Base-by-base conservation (phyloP, 2,329 filamentous ascomycete genomes). In the Colletotrichum cuscutae region DNA sequence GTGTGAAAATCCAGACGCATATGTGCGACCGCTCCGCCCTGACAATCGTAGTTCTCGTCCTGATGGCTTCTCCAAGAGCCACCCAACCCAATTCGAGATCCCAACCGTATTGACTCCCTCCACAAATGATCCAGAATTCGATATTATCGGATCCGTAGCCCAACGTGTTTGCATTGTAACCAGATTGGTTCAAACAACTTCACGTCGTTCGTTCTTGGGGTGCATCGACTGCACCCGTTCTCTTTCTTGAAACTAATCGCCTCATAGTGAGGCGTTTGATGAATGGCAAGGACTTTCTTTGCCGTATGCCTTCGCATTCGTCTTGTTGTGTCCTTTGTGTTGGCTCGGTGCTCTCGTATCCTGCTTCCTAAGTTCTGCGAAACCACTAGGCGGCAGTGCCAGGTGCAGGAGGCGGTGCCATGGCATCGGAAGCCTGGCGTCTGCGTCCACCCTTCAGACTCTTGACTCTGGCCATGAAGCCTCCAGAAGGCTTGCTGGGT, bases 401-500 rank as follows among this genome's bases (percentile, higher is more conserved):
- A 66, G 82, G 80, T 56, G 76, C 74, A 9, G 76, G 68, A 37
- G 72, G 75, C 28, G 71, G 75, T 58, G 67, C 65, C 62, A 74
- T 67, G 1, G 62, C 62, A 35, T 77, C 75, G 12, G 74, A 74
- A 65, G 67, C 67, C 77, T 68, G 78, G 81, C 76, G 76, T 61
- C 81, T 80, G 75, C 91, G 88, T 37, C 90, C 90, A 63, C 92
- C 92, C 85, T 94, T 95, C 82, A 97, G 84, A 82, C 92, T 95
- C 88, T 94, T 95, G 85, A 97, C 94, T 67, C 94, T 90, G 65
- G 90, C 93, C 74, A 97, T 81, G 74, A 97, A 92, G 2, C 94
- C 93, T 57, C 85, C 84, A 60, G 75, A 75, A 12, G 81, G 81
- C 79, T 86, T 85, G 76, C 83, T 80, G 76, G 81, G 79, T 75